A percentile compares a stretch with the other conserved stretches of the same genome.
Conservation (phyloP, 2,329 filamentous ascomycete species). For the Corniculantispora saksenae region DNA sequence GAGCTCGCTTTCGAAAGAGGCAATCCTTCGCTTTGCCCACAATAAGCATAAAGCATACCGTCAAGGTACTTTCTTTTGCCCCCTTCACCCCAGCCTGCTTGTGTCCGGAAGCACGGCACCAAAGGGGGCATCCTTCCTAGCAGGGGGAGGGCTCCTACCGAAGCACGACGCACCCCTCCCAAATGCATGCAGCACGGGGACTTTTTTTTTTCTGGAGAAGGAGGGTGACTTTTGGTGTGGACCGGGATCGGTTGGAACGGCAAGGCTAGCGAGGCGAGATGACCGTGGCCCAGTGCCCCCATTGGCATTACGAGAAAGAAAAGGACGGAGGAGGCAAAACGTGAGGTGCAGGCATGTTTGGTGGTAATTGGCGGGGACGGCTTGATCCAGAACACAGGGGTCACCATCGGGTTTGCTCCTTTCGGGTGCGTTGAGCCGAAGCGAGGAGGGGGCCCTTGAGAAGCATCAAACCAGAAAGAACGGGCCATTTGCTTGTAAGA, state of each 20-base stretch:
- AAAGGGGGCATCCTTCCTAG: background rate
- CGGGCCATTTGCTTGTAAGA: background rate
- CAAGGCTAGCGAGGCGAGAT: slow-evolving; percentile 17
- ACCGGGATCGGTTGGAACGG: slow-evolving; percentile 19
- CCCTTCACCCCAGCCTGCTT: background rate
- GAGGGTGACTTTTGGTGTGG: background rate
- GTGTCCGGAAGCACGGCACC: slow-evolving; percentile 14
- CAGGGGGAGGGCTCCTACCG: background rate
- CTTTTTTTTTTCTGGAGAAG: background rate
- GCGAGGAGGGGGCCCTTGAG: background rate
- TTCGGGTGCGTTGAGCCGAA: background rate
- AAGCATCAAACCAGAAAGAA: background rate
- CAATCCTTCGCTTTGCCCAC: background rate
- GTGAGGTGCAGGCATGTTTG: too few relatives aligned
- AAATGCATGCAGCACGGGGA: background rate
- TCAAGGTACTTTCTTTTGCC: background rate
- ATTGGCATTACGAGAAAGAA: slow-evolving; percentile 10
- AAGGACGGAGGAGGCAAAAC: background rate
- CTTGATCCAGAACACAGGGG: too few relatives aligned
- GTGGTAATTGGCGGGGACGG: too few relatives aligned
- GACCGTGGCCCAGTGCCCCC: slow-evolving; percentile 6
- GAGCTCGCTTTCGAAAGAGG: background rate
- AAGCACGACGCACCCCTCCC: background rate
- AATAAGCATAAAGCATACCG: slow-evolving; percentile 18
- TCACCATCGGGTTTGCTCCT: background rate